phyloP scores from a whole-genome alignment of 1,139 yeast genomes.

The Suhomyces bribrorum region DNA sequence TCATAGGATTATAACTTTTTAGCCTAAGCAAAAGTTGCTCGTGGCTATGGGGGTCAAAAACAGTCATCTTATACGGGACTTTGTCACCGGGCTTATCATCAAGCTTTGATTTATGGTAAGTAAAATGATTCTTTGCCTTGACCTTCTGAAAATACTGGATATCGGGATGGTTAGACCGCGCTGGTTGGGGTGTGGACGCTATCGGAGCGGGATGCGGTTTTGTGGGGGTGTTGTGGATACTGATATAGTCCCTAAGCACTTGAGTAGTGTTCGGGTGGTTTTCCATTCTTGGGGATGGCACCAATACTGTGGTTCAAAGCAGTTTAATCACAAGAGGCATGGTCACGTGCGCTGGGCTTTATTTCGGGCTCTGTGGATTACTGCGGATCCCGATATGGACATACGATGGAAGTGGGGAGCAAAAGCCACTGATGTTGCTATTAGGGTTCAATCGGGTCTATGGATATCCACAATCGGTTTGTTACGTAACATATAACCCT shows the following conservation, averaged over 20 bases:
- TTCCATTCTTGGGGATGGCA: constrained; percentile 7
- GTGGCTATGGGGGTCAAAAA: constrained; percentile 40
- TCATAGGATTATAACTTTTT: constrained; percentile 32
- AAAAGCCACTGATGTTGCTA: too few relatives aligned
- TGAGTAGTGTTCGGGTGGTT: constrained; percentile 26
- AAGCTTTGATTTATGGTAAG: constrained; percentile 31
- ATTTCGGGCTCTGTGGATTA: too few relatives aligned
- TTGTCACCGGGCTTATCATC: constrained; percentile 14
- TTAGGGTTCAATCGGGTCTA: too few relatives aligned
- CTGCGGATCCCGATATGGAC: too few relatives aligned
- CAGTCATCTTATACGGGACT: constrained; percentile 18
- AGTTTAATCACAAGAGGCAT: not conserved
- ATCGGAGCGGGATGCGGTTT: constrained; percentile 4
- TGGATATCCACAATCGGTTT: too few relatives aligned
- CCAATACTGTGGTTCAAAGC: constrained; percentile 9
- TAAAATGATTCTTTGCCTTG: constrained; percentile 39
- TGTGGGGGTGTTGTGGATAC: constrained; percentile 24
- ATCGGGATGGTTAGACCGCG: constrained; percentile 33
- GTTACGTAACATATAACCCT: too few relatives aligned
- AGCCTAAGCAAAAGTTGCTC: constrained; percentile 30
- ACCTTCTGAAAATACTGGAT: constrained; percentile 41
- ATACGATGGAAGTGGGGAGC: too few relatives aligned
- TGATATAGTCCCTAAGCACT: constrained; percentile 33
- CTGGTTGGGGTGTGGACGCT: constrained; percentile 1
- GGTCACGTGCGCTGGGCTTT: constrained; percentile 5